phyloP scores from a whole-genome alignment of 2,329 filamentous ascomycete genomes.

The Talaromyces verruculosus region DNA sequence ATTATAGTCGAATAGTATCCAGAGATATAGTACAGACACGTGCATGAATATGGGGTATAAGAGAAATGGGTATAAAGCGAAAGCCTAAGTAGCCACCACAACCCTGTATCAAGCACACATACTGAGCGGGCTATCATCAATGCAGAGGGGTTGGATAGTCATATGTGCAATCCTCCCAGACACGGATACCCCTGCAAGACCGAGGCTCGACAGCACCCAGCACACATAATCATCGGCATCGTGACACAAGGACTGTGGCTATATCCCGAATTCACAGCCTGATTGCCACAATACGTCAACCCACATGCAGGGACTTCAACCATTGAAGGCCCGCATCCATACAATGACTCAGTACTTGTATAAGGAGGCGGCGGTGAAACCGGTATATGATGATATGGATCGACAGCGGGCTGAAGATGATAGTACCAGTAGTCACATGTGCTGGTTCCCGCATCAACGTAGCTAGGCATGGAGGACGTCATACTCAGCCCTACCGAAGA shows the following conservation, averaged over 20 bases:
- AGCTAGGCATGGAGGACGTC: not conserved
- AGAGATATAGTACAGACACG: not conserved
- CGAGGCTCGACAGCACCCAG: not conserved
- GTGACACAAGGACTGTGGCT: not conserved
- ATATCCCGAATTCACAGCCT: not conserved
- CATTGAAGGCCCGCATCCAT: not conserved
- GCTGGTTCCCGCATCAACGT: not conserved
- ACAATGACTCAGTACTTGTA: not conserved
- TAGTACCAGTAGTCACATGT: not conserved
- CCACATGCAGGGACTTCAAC: not conserved
- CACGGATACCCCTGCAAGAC: not conserved
- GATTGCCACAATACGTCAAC: not conserved
- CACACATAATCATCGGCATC: not conserved
- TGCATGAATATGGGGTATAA: not conserved
- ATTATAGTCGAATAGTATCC: not conserved
- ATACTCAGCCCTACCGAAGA: not conserved
- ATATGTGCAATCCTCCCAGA: not conserved
- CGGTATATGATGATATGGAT: not conserved
- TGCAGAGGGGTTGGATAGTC: not conserved
- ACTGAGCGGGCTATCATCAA: not conserved
- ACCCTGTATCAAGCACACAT: not conserved
- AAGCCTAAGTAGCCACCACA: not conserved
- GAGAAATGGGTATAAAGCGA: not conserved
- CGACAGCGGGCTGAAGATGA: not conserved
- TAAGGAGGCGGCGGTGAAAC: slow-evolving; percentile 1